Base-by-base conservation (phyloP, 176 grass and related monocot genomes). In the Urochloa ruziziensis region DNA sequence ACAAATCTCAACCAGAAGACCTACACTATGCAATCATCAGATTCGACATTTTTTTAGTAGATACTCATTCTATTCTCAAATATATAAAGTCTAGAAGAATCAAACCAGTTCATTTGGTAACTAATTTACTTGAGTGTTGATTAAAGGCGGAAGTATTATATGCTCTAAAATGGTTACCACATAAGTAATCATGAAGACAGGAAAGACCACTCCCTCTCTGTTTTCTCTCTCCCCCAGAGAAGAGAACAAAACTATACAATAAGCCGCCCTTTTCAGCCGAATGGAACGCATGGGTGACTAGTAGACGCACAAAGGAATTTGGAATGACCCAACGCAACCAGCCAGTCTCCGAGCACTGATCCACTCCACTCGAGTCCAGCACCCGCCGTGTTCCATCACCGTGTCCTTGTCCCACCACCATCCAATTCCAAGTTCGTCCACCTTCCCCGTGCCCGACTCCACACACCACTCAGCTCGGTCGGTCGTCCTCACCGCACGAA, bases 401-500 rank as follows among this genome's bases (percentile, higher is more conserved):
- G 13, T 68, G 54, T 78, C 54, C 30, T 46, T 15, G 14, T 60
- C 71, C 27, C 23, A 54, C 29, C 34, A 2, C 25, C 33, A 2
- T 19, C 63, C 53, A 34, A 44, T 32, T 83, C 81, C 81, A 80
- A 75, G 19, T 75, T 85, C 70, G 43, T 83, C 81, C 81, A 80
- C 82, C 25, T 75, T 85, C 70, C 62, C 82, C 24, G 70, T 81
- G 82, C 82, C 77, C 77, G 62, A 80, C 17, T 74, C 81, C 71
- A 88, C 79, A 74, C 39, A 35, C 83, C 85, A 78, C 54, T 52
- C 47, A 3, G 3, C 35, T 46, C 79, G 2, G 60, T n/a, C 27
- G 66, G n/a, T 63, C 16, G 30, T 32, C 10, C 33, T 40, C 66
- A 18, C 67, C 63, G 62, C 75, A 76, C n/a, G n/a, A n/a, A n/a